These are phyloP conservation scores for Aspergillus egyptiacus DNA, from an alignment of 495 filamentous ascomycete genomes.

Conservation along the genomic window DNA sequence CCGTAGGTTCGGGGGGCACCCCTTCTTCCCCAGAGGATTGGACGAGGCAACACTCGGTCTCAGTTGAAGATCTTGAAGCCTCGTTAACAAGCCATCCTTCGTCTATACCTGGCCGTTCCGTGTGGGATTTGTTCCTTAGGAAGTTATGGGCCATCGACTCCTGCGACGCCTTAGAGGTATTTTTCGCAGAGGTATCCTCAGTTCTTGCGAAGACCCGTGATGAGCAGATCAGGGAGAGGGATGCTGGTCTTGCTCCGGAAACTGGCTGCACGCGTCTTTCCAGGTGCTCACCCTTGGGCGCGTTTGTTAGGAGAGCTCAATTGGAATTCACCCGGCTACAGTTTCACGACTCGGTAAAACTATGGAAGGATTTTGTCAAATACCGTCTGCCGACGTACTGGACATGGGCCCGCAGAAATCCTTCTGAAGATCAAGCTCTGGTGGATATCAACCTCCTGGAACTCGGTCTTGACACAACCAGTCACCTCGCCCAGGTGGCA, in stretches of 20 bases:
- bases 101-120: conserved; percentile 65
- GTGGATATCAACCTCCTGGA: conserved; percentile 60
- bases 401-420: conserved; percentile 65
- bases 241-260: conserved; percentile 43
- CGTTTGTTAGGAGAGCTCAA: conserved; percentile 69
- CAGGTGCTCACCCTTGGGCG: conserved; percentile 73
- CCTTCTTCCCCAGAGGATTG: conserved; percentile 29
- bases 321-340: conserved; percentile 76
- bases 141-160: conserved; percentile 83
- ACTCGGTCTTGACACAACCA: conserved; percentile 30
- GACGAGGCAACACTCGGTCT: conserved; percentile 46
- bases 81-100: conserved; percentile 55
- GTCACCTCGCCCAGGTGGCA: conserved; percentile 49
- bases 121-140: conserved; percentile 81
- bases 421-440: conserved; percentile 53
- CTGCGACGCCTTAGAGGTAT: conserved; percentile 66
- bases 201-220: conserved; percentile 59
- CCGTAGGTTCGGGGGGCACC: conserved; percentile 35
- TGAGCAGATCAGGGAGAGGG: conserved; percentile 42
- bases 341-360: conserved; percentile 64
- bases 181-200: conserved; percentile 52
- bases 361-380: conserved; percentile 75
- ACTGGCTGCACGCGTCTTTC: conserved; percentile 44
- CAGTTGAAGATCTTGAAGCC: conserved; percentile 62
- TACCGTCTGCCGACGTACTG: conserved; percentile 71